Conservation (phyloP, 305 asterid genomes). For the Salvia sclarea region DNA sequence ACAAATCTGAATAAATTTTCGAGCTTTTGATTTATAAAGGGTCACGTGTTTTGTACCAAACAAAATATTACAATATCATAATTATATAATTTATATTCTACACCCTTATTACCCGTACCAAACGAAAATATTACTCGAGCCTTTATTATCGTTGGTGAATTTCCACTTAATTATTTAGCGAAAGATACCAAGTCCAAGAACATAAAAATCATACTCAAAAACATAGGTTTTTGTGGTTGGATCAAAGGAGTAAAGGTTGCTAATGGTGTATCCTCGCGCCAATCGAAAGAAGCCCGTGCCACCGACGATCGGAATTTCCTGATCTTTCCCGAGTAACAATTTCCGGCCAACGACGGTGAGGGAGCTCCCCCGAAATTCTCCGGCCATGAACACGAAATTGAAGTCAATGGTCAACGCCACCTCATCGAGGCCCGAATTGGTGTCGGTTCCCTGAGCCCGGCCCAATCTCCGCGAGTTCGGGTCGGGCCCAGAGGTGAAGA, state of each 20-base stretch:
- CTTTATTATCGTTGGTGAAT: too few relatives aligned
- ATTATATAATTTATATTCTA: too few relatives aligned
- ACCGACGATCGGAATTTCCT: conserved; percentile 28
- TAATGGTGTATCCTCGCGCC: conserved; percentile 32
- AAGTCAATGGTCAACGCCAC: neutral
- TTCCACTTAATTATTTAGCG: too few relatives aligned
- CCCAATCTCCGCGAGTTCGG: neutral
- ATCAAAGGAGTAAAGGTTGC: neutral
- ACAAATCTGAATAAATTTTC: too few relatives aligned
- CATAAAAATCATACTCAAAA: conserved; percentile 21
- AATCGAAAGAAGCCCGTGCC: conserved; percentile 32
- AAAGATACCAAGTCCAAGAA: neutral
- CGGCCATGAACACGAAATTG: neutral
- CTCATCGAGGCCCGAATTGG: neutral
- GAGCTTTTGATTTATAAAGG: too few relatives aligned
- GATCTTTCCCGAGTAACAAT: neutral
- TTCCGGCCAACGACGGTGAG: neutral
- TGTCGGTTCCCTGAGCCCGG: neutral
- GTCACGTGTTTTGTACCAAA: too few relatives aligned
- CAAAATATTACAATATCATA: too few relatives aligned
- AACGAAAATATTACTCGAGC: too few relatives aligned
- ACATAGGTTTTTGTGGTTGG: neutral
- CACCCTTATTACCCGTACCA: too few relatives aligned
- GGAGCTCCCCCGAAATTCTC: neutral
- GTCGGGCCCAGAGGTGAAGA: neutral